A percentile compares a stretch with the other conserved stretches of the same genome.
These are phyloP conservation scores for Trichophyton mentagrophytes DNA, from an alignment of 2,329 filamentous ascomycete species.

Conservation along the genomic window DNA sequence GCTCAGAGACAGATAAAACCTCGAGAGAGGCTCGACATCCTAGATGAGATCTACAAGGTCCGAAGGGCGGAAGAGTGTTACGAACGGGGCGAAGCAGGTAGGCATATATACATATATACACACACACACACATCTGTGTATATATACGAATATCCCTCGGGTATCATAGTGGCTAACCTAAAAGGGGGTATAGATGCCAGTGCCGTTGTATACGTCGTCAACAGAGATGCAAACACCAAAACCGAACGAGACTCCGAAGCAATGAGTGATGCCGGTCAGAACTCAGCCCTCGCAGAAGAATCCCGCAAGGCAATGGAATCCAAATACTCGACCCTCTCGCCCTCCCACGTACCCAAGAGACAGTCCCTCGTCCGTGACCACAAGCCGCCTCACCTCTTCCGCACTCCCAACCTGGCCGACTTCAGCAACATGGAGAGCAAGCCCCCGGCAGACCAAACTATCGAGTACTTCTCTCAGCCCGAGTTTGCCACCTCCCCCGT, in stretches of 20 bases:
- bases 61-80: conserved; percentile 27
- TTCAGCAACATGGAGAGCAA: background rate
- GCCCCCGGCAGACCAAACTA: background rate
- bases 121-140: too few species aligned
- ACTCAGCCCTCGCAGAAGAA: background rate
- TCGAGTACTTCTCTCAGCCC: conserved; percentile 3
- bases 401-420: background rate
- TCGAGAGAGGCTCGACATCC: conserved; percentile 24
- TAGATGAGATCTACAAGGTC: conserved; percentile 27
- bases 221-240: conserved; percentile 21
- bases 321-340: background rate
- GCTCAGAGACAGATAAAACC: conserved; percentile 25
- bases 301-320: background rate
- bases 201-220: conserved; percentile 27
- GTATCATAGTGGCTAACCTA: background rate
- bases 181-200: conserved; percentile 19
- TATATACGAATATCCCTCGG: conserved; percentile 15
- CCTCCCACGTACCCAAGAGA: background rate
- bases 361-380: background rate
- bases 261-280: conserved; percentile 5
- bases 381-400: background rate
- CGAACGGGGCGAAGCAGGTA: conserved; percentile 31
- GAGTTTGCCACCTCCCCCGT: conserved; percentile 5
- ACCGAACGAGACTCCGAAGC: conserved; percentile 9
- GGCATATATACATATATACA: conserved; percentile 8